A percentile compares a stretch with the other conserved stretches of the same genome.
phyloP scores from a whole-genome alignment of 2,329 filamentous ascomycete genomes.

The Diaporthe vexans region DNA sequence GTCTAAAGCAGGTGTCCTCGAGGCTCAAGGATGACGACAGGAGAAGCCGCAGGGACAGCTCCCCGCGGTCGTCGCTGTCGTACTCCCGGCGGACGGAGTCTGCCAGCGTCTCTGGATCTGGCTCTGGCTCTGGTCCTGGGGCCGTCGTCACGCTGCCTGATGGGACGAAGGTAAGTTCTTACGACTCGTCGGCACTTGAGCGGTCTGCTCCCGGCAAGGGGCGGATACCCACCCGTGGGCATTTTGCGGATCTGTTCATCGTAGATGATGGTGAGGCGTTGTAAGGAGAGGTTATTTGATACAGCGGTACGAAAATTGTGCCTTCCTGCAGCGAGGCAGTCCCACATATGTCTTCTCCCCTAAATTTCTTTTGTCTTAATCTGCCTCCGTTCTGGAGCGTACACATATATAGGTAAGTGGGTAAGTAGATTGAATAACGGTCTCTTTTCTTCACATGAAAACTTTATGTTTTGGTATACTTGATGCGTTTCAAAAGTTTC shows the following conservation, averaged over 20 bases:
- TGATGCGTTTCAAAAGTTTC: neutral
- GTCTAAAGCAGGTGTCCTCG: neutral
- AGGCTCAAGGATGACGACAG: neutral
- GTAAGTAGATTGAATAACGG: neutral
- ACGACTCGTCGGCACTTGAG: neutral
- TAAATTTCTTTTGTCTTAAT: neutral
- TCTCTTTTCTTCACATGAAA: no score
- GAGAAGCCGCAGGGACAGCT: neutral
- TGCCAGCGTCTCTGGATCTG: neutral
- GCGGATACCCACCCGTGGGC: neutral
- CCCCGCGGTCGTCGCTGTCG: neutral
- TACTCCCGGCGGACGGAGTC: neutral
- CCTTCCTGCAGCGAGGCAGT: neutral
- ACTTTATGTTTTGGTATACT: neutral
- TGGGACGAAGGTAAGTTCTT: slow-evolving; percentile 13
- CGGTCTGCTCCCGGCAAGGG: neutral
- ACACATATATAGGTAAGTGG: neutral
- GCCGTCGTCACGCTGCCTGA: neutral
- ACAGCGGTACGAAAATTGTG: neutral
- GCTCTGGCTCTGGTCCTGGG: neutral
- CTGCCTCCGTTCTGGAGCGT: neutral
- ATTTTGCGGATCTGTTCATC: neutral
- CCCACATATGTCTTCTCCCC: no score
- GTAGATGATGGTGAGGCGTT: slow-evolving; percentile 1
- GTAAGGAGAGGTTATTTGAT: neutral